Percentiles rank a stretch among this genome's conserved stretches.
phyloP scores from a whole-genome alignment of 306 rosid genomes.

The barrel medic (Medicago truncatula) region MtrunA17r5.0-ANR NC_053044.1:41225501-41226000 shows the following conservation, averaged over 20 bases:
- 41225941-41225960: conserved; percentile 29
- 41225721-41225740: too few relatives aligned
- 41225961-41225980: neutral
- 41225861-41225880: conserved; percentile 45
- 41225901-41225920: neutral
- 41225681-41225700: too few relatives aligned
- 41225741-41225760: too few relatives aligned
- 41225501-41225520: neutral
- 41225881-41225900: conserved; percentile 34
- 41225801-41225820: conserved; percentile 37
- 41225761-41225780: neutral
- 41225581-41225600: too few relatives aligned
- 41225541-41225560: too few relatives aligned
- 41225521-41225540: too few relatives aligned
- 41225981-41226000: neutral
- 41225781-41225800: conserved; percentile 31
- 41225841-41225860: conserved; percentile 43
- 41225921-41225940: conserved; percentile 42
- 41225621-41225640: too few relatives aligned
- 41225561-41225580: too few relatives aligned
- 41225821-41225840: conserved; percentile 42
- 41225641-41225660: too few relatives aligned
- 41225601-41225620: too few relatives aligned
- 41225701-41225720: too few relatives aligned
- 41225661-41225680: too few relatives aligned